Evolutionary conservation across 768 basidiomycete species (phyloP), one percentile per base, ranked within the genome.

Genomic region (Omphalotus guepiniiformis): DNA sequence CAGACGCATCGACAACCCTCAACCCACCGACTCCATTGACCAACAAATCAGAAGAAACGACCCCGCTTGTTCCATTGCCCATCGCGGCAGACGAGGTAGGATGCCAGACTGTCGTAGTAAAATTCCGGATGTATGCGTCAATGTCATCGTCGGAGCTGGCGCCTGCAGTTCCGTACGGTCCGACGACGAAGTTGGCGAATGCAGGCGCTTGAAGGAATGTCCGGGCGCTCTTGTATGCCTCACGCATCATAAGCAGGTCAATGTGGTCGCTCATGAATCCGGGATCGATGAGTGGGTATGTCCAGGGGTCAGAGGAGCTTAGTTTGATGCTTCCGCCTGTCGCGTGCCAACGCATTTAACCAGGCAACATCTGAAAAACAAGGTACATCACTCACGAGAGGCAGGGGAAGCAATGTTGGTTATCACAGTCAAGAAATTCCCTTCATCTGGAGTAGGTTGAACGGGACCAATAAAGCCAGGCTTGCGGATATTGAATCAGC

Each of bases 1-100:
- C 58, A 12, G 67, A 68, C 4, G 68, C 67, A 54, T 73, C 69
- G 4, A 71, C 63, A 11, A 73, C 54, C 7, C 71, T 52, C 42
- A 73, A 43, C 5, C 66, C 70, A 2, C 27, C 39, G 0, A 61
- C 57, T 2, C 63, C 60, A 50, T 71, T 70, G 9, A 73, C 60
- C 7, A 39, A 50, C 4, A 73, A 49, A 44, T 67, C 55, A 3
- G 68, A 62, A 57, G 66, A 58, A 0, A 70, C 63, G 4, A 70
- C 70, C 4, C 68, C 69, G 35, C 42, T 55, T 1, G 28, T 27
- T 2, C 63, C 63, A 9, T 52, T 48, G 1, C 64, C 60, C 66
- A 70, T 70, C 2, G 48, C 51, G n/a, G 60, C 59, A 9, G 59
- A 65, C 2, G 63, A 58, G 1, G 58, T 57, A 1, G 61, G 59